Conservation (phyloP, 2,329 filamentous ascomycete species). For the Cadophora sp. region DNA sequence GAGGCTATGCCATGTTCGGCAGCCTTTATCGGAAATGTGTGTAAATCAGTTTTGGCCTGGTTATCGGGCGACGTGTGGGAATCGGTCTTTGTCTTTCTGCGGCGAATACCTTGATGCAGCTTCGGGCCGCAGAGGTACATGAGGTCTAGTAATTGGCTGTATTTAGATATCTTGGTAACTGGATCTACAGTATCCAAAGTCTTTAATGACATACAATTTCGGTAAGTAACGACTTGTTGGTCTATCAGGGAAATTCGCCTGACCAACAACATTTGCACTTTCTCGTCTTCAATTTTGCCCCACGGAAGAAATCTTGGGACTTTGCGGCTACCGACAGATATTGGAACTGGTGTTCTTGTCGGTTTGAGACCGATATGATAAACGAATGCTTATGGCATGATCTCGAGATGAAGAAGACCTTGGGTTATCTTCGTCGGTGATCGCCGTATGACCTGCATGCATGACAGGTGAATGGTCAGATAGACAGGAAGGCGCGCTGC, state of each 20-base stretch:
- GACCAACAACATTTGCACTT: constrained; percentile 2
- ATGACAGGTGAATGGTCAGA: background rate
- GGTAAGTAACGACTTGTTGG: background rate
- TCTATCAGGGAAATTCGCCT: background rate
- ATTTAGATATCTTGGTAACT: constrained; percentile 3
- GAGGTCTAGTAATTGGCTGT: background rate
- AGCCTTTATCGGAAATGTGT: background rate
- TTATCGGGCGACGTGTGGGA: background rate
- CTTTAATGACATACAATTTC: background rate
- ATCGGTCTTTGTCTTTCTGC: background rate
- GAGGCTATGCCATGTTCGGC: background rate
- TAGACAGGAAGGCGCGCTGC: background rate
- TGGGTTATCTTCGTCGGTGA: background rate
- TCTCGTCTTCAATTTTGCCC: constrained; percentile 4
- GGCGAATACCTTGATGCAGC: background rate
- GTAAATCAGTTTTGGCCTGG: constrained; percentile 8
- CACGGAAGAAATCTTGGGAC: constrained; percentile 7
- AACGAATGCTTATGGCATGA: background rate
- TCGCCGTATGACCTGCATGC: constrained; percentile 9
- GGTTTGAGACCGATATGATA: background rate
- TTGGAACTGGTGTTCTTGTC: background rate
- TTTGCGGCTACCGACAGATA: background rate
- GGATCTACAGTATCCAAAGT: background rate
- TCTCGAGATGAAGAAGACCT: constrained; percentile 1
- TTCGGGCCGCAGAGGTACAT: constrained; percentile 14